phyloP scores from a whole-genome alignment of 768 basidiomycete genomes.

The Ramaria sp. region DNA sequence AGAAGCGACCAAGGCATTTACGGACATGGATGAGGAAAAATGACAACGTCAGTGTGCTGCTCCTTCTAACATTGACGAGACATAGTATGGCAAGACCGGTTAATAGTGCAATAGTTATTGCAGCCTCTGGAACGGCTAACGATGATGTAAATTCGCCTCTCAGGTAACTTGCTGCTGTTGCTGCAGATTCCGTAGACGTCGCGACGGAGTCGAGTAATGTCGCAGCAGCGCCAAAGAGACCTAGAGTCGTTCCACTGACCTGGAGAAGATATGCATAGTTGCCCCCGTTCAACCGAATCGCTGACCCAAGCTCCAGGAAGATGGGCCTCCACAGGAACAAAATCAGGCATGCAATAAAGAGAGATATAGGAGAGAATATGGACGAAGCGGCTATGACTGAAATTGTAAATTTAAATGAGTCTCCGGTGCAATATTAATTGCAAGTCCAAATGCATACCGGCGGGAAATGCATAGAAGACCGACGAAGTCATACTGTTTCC shows the following conservation, averaged over 20 bases:
- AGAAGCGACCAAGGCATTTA: constrained; percentile 14
- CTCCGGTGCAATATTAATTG: background rate
- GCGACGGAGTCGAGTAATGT: constrained; percentile 64
- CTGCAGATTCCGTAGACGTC: constrained; percentile 62
- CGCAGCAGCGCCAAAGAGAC: constrained; percentile 49
- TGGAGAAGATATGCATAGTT: constrained; percentile 61
- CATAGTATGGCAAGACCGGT: constrained; percentile 43
- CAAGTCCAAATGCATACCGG: constrained; percentile 41
- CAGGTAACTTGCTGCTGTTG: constrained; percentile 60
- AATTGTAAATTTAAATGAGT: constrained; percentile 5
- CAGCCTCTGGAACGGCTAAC: constrained; percentile 40
- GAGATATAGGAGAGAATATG: constrained; percentile 45
- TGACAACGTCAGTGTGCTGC: constrained; percentile 45
- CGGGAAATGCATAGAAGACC: constrained; percentile 66
- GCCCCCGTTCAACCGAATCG: constrained; percentile 58
- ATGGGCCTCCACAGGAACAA: constrained; percentile 66
- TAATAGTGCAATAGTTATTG: constrained; percentile 37
- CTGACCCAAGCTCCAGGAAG: constrained; percentile 62
- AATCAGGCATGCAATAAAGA: constrained; percentile 50
- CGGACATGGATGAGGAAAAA: constrained; percentile 51
- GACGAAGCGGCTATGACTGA: background rate
- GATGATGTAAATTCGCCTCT: constrained; percentile 46
- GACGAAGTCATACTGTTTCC: constrained; percentile 47
- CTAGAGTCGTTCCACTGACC: constrained; percentile 34
- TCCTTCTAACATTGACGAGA: constrained; percentile 50